phyloP scores from a whole-genome alignment of 495 filamentous ascomycete genomes.

The Lepidopterella palustris region DNA sequence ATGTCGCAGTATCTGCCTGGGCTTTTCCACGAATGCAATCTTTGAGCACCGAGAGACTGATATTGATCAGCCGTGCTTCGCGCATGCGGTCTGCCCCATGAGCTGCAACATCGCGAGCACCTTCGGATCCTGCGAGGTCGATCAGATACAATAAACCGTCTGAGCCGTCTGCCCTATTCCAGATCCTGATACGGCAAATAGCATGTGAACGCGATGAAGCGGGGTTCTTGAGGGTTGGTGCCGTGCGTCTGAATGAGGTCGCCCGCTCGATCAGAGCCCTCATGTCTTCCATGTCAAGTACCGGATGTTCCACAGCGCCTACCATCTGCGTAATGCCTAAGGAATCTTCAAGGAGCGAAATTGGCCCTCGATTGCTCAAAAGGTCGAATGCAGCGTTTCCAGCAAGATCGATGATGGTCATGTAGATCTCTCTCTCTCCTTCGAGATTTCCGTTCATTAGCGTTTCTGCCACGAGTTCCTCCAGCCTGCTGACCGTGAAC shows the following conservation, averaged over 20 bases:
- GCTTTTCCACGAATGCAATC: slow-evolving; percentile 37
- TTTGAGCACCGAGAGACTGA: slow-evolving; percentile 39
- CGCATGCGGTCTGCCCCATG: slow-evolving; percentile 37
- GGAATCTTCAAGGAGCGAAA: slow-evolving; percentile 33
- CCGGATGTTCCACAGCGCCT: slow-evolving; percentile 18
- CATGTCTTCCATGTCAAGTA: slow-evolving; percentile 7
- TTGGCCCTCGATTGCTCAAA: slow-evolving; percentile 21
- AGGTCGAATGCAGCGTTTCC: slow-evolving; percentile 36
- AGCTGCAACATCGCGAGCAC: slow-evolving; percentile 26
- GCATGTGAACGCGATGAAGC: slow-evolving; percentile 45
- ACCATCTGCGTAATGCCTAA: slow-evolving; percentile 34
- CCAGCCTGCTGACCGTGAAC: slow-evolving; percentile 35
- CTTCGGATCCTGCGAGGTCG: slow-evolving; percentile 46
- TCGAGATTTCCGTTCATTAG: slow-evolving; percentile 28
- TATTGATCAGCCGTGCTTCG: slow-evolving; percentile 45
- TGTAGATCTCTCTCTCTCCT: slow-evolving; percentile 29
- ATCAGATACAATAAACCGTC: slow-evolving; percentile 43
- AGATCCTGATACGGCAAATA: slow-evolving; percentile 43
- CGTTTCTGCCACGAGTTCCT: slow-evolving; percentile 28
- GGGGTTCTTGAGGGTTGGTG: slow-evolving; percentile 39
- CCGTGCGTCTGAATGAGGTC: slow-evolving; percentile 27
- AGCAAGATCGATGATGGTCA: slow-evolving; percentile 34
- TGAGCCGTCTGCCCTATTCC: slow-evolving; percentile 27
- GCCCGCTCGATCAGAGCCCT: slow-evolving; percentile 26
- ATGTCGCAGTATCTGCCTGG: not conserved